Percentiles rank a stretch among this genome's conserved stretches.
Evolutionary conservation across 2,329 filamentous ascomycete species (phyloP).

Genomic region (Pseudofabraea citricarpa): DNA sequence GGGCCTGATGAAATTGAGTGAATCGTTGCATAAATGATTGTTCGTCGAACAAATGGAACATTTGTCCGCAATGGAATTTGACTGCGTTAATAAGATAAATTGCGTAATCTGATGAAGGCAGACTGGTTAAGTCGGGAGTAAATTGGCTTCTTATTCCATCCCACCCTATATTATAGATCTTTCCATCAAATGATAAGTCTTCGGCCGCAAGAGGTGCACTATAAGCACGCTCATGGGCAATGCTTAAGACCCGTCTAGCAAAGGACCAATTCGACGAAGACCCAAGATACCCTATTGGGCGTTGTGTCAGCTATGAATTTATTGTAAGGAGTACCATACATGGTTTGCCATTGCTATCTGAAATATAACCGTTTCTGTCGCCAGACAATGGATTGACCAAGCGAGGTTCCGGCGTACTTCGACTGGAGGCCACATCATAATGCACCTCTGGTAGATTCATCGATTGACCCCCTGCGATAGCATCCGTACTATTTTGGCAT

Average conservation of each 20-base stretch:
- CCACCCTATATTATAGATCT: slow-evolving; percentile 47
- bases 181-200: slow-evolving; percentile 44
- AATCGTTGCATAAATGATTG: slow-evolving; percentile 41
- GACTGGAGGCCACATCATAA: background rate
- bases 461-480: background rate
- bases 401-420: background rate
- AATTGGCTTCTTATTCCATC: slow-evolving; percentile 32
- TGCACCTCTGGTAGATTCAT: background rate
- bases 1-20: slow-evolving; percentile 34
- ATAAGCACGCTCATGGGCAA: slow-evolving; percentile 42
- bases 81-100: slow-evolving; percentile 50
- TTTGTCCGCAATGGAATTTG: slow-evolving; percentile 49
- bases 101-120: slow-evolving; percentile 47
- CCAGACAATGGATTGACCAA: slow-evolving; percentile 38
- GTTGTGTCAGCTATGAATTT: background rate
- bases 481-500: background rate
- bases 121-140: slow-evolving; percentile 28
- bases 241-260: slow-evolving; percentile 41
- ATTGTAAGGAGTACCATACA: slow-evolving; percentile 28
- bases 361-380: slow-evolving; percentile 36
- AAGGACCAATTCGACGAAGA: slow-evolving; percentile 55
- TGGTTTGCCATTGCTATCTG: slow-evolving; percentile 33
- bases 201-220: slow-evolving; percentile 36
- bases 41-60: slow-evolving; percentile 52
- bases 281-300: slow-evolving; percentile 41